Evolutionary conservation across 75 land plant species (phyloP).

Genomic region (Ceratopteris richardii): DNA sequence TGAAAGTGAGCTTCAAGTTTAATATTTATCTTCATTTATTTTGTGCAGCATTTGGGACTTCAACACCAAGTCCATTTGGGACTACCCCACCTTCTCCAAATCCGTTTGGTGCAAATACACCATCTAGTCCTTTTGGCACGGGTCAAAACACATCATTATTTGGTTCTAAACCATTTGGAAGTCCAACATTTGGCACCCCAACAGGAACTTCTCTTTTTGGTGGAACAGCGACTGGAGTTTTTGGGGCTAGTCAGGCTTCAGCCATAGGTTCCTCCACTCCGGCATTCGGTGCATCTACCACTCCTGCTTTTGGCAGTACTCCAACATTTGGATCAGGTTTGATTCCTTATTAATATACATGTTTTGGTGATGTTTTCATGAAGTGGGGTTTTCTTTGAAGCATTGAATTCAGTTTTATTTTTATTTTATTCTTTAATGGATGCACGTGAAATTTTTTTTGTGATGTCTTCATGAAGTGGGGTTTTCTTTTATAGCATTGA

Average conservation of each 20-base stretch:
- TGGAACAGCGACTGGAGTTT: constrained; percentile 83
- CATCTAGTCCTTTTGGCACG: constrained; percentile 59
- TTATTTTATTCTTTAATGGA: too few species aligned
- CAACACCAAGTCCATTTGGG: constrained; percentile 23
- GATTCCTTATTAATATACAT: background rate
- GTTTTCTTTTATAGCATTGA: too few species aligned
- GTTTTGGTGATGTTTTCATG: too few species aligned
- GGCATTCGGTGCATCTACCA: constrained; percentile 53
- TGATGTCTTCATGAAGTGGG: too few species aligned
- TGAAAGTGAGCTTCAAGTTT: too few species aligned
- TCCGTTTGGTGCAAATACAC: constrained; percentile 3
- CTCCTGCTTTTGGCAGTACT: constrained; percentile 59
- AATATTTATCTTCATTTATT: too few species aligned
- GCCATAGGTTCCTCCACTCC: constrained; percentile 41
- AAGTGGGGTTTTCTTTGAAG: too few species aligned
- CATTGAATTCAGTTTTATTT: too few species aligned
- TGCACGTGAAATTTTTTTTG: too few species aligned
- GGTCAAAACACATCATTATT: constrained; percentile 48
- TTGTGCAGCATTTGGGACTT: constrained; percentile 5
- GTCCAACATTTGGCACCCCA: constrained; percentile 67
- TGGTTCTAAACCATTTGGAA: constrained; percentile 71
- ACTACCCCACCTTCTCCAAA: constrained; percentile 9
- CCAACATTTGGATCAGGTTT: constrained; percentile 44
- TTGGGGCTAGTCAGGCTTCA: constrained; percentile 60
- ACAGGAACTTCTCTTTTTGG: constrained; percentile 70